Conservation (phyloP, 169 alveolate genomes). For the Cryptosporidium meleagridis region DNA sequence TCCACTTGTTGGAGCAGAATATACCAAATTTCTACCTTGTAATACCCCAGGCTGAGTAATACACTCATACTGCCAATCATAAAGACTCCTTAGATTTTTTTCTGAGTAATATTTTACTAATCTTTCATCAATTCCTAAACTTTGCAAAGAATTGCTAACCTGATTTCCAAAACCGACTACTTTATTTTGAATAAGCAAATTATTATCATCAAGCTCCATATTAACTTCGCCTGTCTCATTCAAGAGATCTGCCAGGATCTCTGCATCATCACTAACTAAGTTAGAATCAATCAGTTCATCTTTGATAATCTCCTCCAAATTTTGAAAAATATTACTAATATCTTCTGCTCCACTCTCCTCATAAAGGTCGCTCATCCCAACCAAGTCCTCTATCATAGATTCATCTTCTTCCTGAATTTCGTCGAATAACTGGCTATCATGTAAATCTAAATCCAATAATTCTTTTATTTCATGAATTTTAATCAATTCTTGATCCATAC, state of each 20-base stretch:
- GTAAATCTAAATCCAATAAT: neutral
- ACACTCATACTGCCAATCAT: slow-evolving; percentile 79
- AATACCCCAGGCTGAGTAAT: slow-evolving; percentile 76
- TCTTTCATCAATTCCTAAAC: slow-evolving; percentile 24
- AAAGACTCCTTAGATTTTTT: slow-evolving; percentile 43
- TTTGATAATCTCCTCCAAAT: neutral
- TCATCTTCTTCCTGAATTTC: neutral
- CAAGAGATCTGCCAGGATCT: neutral
- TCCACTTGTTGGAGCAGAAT: slow-evolving; percentile 89
- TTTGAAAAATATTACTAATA: neutral
- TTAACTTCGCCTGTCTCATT: neutral
- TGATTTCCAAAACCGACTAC: neutral
- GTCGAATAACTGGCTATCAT: neutral
- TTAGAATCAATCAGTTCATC: neutral
- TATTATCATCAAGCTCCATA: neutral
- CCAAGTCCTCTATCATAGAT: neutral
- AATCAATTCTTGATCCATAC: neutral
- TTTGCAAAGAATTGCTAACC: neutral
- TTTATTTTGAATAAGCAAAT: neutral
- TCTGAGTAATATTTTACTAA: slow-evolving; percentile 11
- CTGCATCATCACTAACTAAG: neutral
- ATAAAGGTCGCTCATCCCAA: neutral
- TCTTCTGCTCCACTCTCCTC: neutral
- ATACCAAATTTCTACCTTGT: slow-evolving; percentile 79
- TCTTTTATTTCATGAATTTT: neutral